phyloP scores from a whole-genome alignment of 2,329 filamentous ascomycete species.

The Exophiala spinifera region DNA sequence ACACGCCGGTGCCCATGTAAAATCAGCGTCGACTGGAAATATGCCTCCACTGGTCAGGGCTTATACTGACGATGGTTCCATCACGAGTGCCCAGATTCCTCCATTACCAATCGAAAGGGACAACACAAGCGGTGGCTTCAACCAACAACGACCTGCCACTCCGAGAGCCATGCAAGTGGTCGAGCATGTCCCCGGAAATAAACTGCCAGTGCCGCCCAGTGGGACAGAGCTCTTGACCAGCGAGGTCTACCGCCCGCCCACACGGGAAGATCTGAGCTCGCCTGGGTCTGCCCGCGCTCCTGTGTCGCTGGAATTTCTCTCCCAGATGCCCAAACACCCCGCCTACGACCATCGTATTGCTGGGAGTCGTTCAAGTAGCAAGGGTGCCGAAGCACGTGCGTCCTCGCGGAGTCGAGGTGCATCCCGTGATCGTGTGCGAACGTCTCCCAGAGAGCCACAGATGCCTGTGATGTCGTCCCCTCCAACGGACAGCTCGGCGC shows the following conservation, averaged over 20 bases:
- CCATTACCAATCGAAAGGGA: constrained; percentile 55
- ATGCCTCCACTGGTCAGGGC: constrained; percentile 34
- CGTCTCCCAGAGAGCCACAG: constrained; percentile 17
- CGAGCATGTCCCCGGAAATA: constrained; percentile 51
- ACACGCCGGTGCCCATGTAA: constrained; percentile 41
- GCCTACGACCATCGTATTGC: constrained; percentile 29
- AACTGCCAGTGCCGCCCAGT: constrained; percentile 53
- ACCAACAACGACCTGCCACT: constrained; percentile 67
- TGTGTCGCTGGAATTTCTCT: constrained; percentile 18
- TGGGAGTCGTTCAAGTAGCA: constrained; percentile 42
- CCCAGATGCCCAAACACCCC: constrained; percentile 28
- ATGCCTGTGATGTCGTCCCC: constrained; percentile 7
- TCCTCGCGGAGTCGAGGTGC: constrained; percentile 55
- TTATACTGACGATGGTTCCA: constrained; percentile 46
- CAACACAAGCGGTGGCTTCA: constrained; percentile 3
- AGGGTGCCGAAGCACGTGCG: constrained; percentile 38
- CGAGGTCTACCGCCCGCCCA: constrained; percentile 39
- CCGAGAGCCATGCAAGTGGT: constrained; percentile 78
- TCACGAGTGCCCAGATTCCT: constrained; percentile 34
- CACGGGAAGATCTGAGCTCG: constrained; percentile 19
- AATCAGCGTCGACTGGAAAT: constrained; percentile 36
- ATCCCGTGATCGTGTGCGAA: constrained; percentile 30
- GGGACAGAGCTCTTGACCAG: constrained; percentile 38
- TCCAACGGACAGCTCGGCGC: constrained; percentile 8
- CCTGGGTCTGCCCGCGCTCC: constrained; percentile 18